phyloP scores from a whole-genome alignment of 768 basidiomycete species.

The Psilocybe cubensis region DNA sequence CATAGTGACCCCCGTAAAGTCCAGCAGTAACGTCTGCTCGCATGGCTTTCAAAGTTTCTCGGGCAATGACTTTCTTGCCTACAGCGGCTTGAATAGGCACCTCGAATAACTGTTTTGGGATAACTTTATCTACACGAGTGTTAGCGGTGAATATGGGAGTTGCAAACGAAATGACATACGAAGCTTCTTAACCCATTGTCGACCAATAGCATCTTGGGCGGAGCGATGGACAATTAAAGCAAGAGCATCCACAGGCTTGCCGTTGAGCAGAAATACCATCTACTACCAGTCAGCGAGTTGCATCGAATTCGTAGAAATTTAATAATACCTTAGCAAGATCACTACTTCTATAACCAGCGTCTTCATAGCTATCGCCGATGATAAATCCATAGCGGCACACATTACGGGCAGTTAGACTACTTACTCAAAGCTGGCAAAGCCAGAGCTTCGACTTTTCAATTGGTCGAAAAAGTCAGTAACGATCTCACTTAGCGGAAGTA shows the following conservation, averaged over 20 bases:
- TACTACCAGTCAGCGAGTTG: constrained; percentile 29
- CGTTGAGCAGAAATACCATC: constrained; percentile 92
- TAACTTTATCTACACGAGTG: constrained; percentile 71
- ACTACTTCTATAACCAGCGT: constrained; percentile 84
- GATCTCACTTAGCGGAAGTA: constrained; percentile 88
- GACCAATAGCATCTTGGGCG: constrained; percentile 72
- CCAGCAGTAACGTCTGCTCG: constrained; percentile 95
- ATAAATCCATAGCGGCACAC: not conserved
- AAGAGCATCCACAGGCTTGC: constrained; percentile 89
- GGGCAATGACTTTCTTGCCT: constrained; percentile 84
- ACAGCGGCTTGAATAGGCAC: constrained; percentile 94
- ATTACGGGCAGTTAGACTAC: constrained; percentile 30
- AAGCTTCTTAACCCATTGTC: constrained; percentile 90
- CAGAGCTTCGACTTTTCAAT: constrained; percentile 90
- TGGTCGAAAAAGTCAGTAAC: constrained; percentile 96
- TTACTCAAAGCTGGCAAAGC: constrained; percentile 91
- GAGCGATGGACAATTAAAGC: constrained; percentile 90
- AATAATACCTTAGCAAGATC: constrained; percentile 78
- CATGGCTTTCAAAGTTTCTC: constrained; percentile 85
- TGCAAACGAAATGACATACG: constrained; percentile 50
- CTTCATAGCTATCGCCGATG: constrained; percentile 77
- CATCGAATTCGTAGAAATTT: not conserved
- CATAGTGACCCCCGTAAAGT: constrained; percentile 93
- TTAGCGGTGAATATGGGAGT: not conserved
- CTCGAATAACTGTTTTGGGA: constrained; percentile 92